A percentile compares a stretch with the other conserved stretches of the same genome.
These are phyloP conservation scores for Alternaria triticimaculans DNA, from an alignment of 2,329 filamentous ascomycete genomes.

Conservation along the genomic window DNA sequence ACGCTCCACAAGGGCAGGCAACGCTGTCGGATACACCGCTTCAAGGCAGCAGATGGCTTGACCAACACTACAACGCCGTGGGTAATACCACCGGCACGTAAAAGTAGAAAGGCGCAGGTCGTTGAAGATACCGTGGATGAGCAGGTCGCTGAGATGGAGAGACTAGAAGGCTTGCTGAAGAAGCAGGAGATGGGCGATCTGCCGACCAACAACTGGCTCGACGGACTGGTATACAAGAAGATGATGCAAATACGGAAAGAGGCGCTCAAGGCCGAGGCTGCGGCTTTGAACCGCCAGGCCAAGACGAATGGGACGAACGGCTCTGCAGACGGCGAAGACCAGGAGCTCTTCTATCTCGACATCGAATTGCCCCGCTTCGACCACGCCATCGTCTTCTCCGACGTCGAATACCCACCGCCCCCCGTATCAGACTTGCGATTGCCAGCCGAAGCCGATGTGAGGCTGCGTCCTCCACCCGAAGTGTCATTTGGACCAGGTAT, in stretches of 20 bases:
- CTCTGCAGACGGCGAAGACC: conserved; percentile 50
- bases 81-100: conserved; percentile 62
- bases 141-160: conserved; percentile 83
- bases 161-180: conserved; percentile 89
- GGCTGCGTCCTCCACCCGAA: conserved; percentile 81
- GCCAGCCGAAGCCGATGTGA: conserved; percentile 66
- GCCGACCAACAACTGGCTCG: conserved; percentile 90
- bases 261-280: conserved; percentile 44
- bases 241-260: conserved; percentile 72
- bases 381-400: conserved; percentile 92
- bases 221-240: conserved; percentile 89
- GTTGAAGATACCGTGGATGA: conserved; percentile 60
- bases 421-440: conserved; percentile 79
- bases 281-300: conserved; percentile 46
- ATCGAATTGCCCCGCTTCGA: conserved; percentile 94
- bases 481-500: conserved; percentile 92
- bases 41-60: conserved; percentile 84
- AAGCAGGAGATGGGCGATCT: conserved; percentile 99
- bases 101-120: conserved; percentile 57
- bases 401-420: conserved; percentile 88
- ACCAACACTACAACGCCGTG: conserved; percentile 81
- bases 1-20: conserved; percentile 90
- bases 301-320: conserved; percentile 23
- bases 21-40: conserved; percentile 84
- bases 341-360: conserved; percentile 79